Conservation (phyloP, 345 rosid genomes). For the Linum tenue region DNA sequence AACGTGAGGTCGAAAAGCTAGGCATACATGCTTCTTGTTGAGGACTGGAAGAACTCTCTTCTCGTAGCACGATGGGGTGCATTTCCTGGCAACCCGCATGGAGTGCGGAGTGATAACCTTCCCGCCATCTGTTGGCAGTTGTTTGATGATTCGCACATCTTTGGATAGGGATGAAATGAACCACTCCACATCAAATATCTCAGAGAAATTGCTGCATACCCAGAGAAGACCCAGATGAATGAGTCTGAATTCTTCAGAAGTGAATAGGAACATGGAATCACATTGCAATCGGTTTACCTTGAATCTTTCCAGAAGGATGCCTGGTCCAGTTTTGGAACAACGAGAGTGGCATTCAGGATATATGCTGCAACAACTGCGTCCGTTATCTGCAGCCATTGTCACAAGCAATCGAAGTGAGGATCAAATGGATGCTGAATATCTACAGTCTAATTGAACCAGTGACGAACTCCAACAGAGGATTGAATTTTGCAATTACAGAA, state of each 20-base stretch:
- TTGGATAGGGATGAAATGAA: constrained; percentile 61
- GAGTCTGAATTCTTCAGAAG: background rate
- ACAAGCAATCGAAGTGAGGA: background rate
- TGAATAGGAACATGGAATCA: background rate
- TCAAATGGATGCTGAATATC: background rate
- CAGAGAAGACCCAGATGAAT: constrained; percentile 16
- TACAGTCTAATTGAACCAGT: background rate
- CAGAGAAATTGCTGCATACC: constrained; percentile 59
- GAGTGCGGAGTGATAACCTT: constrained; percentile 33
- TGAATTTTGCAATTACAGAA: background rate
- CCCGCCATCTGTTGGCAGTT: constrained; percentile 48
- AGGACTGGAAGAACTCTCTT: constrained; percentile 48
- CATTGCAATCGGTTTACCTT: constrained; percentile 34
- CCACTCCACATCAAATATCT: constrained; percentile 73
- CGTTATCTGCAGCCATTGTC: constrained; percentile 46
- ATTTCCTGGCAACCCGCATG: constrained; percentile 87
- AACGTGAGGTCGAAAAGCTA: background rate
- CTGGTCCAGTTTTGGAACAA: constrained; percentile 79
- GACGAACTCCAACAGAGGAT: background rate
- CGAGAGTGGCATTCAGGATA: constrained; percentile 84
- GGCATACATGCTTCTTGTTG: constrained; percentile 30
- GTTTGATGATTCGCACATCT: constrained; percentile 61
- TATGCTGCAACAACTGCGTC: constrained; percentile 91
- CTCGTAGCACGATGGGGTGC: constrained; percentile 48
- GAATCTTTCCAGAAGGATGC: constrained; percentile 85